Evolutionary conservation across 1,284 basidiomycete species (phyloP).

Genomic region (Fistulinella cinereoalba): DNA sequence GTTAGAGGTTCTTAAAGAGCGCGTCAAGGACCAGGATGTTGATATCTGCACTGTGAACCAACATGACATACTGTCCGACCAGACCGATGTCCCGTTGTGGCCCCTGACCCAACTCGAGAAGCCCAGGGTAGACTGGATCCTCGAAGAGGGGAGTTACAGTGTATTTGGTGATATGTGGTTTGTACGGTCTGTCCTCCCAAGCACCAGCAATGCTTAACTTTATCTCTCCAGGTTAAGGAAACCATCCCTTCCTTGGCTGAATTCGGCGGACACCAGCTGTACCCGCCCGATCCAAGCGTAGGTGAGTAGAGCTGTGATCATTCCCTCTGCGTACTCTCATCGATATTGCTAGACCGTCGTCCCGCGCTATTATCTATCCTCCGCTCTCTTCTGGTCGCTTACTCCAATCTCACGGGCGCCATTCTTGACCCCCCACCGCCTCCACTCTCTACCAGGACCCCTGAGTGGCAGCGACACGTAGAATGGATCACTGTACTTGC

Average conservation of each 20-base stretch:
- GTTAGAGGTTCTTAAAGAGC: conserved; percentile 56
- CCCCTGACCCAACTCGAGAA: conserved; percentile 69
- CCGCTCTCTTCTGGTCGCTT: conserved; percentile 67
- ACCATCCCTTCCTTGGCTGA: conserved; percentile 70
- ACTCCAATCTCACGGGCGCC: conserved; percentile 61
- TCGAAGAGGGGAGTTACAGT: conserved; percentile 67
- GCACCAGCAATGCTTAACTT: conserved; percentile 12
- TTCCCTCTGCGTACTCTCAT: conserved; percentile 7
- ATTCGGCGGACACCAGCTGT: conserved; percentile 67
- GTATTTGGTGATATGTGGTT: conserved; percentile 81
- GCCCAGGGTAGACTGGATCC: conserved; percentile 78
- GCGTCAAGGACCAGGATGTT: conserved; percentile 38
- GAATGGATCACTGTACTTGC: conserved; percentile 74
- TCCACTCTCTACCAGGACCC: conserved; percentile 42
- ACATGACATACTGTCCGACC: conserved; percentile 59
- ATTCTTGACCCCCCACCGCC: conserved; percentile 62
- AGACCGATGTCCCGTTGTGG: conserved; percentile 70
- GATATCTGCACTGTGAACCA: conserved; percentile 49
- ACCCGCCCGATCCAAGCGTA: conserved; percentile 62
- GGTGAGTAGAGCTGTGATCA: conserved; percentile 41
- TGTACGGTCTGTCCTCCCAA: conserved; percentile 45
- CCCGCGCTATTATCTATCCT: conserved; percentile 66
- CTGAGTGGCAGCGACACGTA: conserved; percentile 68
- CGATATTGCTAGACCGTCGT: conserved; percentile 53
- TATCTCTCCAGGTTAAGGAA: conserved; percentile 59